Conservation (phyloP, 768 basidiomycete genomes). For the Chalciporus sphaerocephalus region DNA sequence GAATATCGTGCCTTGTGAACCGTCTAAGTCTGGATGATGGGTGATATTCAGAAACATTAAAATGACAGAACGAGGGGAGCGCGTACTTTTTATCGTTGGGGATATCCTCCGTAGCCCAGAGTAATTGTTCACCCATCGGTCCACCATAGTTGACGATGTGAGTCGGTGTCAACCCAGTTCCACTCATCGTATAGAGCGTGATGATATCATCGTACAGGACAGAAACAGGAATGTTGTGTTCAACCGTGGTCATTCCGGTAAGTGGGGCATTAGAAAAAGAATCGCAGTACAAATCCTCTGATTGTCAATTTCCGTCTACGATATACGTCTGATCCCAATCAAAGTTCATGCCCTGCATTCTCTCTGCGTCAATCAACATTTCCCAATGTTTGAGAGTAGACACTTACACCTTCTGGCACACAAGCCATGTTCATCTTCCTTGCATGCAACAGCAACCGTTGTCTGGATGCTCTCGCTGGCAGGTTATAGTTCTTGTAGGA, state of each 20-base stretch:
- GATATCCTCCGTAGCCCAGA: constrained; percentile 64
- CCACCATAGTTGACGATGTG: constrained; percentile 80
- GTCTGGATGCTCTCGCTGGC: constrained; percentile 64
- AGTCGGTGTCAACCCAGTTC: constrained; percentile 70
- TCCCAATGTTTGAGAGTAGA: not conserved
- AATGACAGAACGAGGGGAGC: not conserved
- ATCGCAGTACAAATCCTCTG: not conserved
- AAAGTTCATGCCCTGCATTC: constrained; percentile 60
- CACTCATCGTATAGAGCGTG: constrained; percentile 58
- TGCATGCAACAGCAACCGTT: constrained; percentile 58
- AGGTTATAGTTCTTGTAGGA: constrained; percentile 79
- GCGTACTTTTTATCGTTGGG: constrained; percentile 65
- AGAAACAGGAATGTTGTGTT: constrained; percentile 66
- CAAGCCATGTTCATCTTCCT: constrained; percentile 63
- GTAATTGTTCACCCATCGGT: constrained; percentile 56
- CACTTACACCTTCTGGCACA: constrained; percentile 61
- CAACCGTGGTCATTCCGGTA: constrained; percentile 71
- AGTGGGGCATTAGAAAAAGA: constrained; percentile 1
- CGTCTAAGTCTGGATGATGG: constrained; percentile 46
- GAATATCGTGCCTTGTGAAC: constrained; percentile 60
- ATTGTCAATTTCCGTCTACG: constrained; percentile 53
- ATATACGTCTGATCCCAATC: constrained; percentile 81
- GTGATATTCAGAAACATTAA: not conserved
- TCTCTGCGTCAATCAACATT: not conserved
- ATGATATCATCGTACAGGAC: constrained; percentile 63